Conservation (phyloP, 352 stramenopile genomes). For the Phytophthora pinifolia region DNA sequence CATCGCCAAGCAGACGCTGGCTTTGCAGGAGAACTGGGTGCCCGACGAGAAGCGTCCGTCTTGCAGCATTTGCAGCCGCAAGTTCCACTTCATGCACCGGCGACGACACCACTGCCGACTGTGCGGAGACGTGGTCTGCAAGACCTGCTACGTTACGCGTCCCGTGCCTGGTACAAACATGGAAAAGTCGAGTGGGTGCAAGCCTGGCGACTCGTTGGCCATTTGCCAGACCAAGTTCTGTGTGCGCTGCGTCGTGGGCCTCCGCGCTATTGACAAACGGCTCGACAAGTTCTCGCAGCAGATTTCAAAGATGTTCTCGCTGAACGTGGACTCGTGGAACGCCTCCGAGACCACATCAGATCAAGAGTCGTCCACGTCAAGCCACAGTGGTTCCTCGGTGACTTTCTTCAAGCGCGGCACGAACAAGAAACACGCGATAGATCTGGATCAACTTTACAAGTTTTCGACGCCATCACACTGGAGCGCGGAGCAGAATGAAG, state of each 20-base stretch:
- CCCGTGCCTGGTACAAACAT: conserved; percentile 25
- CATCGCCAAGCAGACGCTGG: conserved; percentile 40
- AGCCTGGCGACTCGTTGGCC: neutral
- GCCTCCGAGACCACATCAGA: conserved; percentile 12
- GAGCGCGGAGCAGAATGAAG: neutral
- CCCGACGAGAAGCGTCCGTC: conserved; percentile 31
- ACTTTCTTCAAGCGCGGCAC: conserved; percentile 38
- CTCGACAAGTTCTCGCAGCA: conserved; percentile 33
- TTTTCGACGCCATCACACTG: conserved; percentile 9
- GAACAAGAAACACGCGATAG: conserved; percentile 28
- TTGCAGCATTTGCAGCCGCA: conserved; percentile 35
- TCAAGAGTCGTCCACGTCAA: conserved; percentile 1
- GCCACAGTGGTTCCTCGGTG: conserved; percentile 17
- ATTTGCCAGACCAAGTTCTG: conserved; percentile 60
- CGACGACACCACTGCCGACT: conserved; percentile 52
- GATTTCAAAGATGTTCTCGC: conserved; percentile 32
- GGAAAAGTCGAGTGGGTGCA: conserved; percentile 10
- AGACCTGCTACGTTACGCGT: conserved; percentile 48
- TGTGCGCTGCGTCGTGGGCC: conserved; percentile 49
- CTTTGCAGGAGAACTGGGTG: conserved; percentile 36
- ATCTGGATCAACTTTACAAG: conserved; percentile 37
- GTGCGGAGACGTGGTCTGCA: conserved; percentile 54
- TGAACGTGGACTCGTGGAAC: conserved; percentile 11
- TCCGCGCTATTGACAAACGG: conserved; percentile 42
- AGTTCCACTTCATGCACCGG: conserved; percentile 35